These are phyloP conservation scores for Fusarium euwallaceae DNA, from an alignment of 2,329 filamentous ascomycete genomes.

Conservation along the genomic window DNA sequence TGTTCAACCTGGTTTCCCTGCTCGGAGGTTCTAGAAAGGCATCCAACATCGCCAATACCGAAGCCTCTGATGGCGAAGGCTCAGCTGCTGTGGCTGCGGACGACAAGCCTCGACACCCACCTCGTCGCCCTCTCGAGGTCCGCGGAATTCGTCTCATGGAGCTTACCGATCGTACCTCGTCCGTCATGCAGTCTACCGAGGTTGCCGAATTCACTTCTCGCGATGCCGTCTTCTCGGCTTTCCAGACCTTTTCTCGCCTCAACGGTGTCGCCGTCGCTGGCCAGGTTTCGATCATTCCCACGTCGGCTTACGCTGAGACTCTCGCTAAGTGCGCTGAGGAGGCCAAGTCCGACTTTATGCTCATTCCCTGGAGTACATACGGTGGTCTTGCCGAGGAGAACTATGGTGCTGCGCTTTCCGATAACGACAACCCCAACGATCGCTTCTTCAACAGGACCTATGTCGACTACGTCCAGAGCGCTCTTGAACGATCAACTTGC, in stretches of 20 bases:
- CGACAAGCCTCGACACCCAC: neutral
- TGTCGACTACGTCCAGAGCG: slow-evolving; percentile 77
- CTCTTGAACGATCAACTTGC: slow-evolving; percentile 78
- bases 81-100: slow-evolving; percentile 6
- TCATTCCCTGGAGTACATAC: slow-evolving; percentile 92
- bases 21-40: slow-evolving; percentile 41
- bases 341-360: slow-evolving; percentile 77
- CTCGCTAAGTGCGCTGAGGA: slow-evolving; percentile 78
- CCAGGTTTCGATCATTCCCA: slow-evolving; percentile 83
- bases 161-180: slow-evolving; percentile 91
- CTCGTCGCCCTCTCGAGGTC: slow-evolving; percentile 40
- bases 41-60: neutral
- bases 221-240: slow-evolving; percentile 92
- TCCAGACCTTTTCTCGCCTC: slow-evolving; percentile 87
- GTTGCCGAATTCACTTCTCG: slow-evolving; percentile 77
- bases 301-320: slow-evolving; percentile 82
- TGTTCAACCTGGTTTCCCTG: slow-evolving; percentile 48
- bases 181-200: slow-evolving; percentile 94
- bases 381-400: slow-evolving; percentile 77
- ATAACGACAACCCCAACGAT: slow-evolving; percentile 41
- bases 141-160: slow-evolving; percentile 90
- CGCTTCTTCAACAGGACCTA: slow-evolving; percentile 63
- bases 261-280: slow-evolving; percentile 87
- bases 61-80: slow-evolving; percentile 7
- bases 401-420: slow-evolving; percentile 21